phyloP scores from a whole-genome alignment of 306 rosid genomes.

The Rosa rugosa region DNA sequence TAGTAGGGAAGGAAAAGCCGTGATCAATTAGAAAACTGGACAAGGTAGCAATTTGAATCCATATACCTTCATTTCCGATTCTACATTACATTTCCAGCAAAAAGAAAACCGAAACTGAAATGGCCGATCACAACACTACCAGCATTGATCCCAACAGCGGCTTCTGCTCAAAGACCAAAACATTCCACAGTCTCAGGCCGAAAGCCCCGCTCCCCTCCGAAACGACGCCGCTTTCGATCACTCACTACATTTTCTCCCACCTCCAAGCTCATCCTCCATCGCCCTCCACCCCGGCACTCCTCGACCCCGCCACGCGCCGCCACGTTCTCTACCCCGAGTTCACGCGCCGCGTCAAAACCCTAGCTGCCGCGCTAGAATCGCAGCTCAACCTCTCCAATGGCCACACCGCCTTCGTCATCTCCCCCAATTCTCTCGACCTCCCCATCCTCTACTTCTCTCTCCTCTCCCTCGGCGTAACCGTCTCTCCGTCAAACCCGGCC shows the following conservation, averaged over 20 bases:
- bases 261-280: slow-evolving; percentile 25
- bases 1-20: too few species aligned
- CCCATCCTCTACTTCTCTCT: slow-evolving; percentile 38
- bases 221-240: slow-evolving; percentile 26
- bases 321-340: slow-evolving; percentile 27
- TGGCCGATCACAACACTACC: neutral
- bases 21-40: neutral
- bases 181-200: slow-evolving; percentile 29
- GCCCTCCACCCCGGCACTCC: slow-evolving; percentile 25
- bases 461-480: slow-evolving; percentile 30
- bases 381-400: slow-evolving; percentile 9
- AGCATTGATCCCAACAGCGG: slow-evolving; percentile 24
- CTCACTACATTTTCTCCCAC: slow-evolving; percentile 25
- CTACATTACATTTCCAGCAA: neutral
- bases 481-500: slow-evolving; percentile 39
- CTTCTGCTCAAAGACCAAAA: slow-evolving; percentile 20
- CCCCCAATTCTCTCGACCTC: slow-evolving; percentile 28
- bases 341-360: slow-evolving; percentile 20
- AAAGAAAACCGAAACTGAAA: neutral
- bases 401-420: slow-evolving; percentile 28
- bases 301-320: slow-evolving; percentile 24
- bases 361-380: slow-evolving; percentile 21
- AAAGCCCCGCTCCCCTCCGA: slow-evolving; percentile 22
- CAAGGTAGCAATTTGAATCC: neutral
- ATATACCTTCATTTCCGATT: neutral